These are phyloP conservation scores for Trichophyton mentagrophytes DNA, from an alignment of 2,329 filamentous ascomycete genomes.

Conservation along the genomic window DNA sequence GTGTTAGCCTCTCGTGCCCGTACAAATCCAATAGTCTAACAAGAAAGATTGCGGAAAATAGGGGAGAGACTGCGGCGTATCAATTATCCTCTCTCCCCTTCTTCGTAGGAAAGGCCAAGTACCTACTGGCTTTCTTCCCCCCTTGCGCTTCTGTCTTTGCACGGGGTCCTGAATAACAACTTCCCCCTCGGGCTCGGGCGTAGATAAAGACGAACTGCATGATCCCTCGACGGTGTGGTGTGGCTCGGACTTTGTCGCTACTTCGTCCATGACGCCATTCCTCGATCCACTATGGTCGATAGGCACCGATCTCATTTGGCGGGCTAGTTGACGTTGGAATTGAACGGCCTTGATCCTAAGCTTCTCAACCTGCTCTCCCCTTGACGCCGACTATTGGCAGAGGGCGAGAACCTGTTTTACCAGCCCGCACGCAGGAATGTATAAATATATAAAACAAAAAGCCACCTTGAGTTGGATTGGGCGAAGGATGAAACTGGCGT, in stretches of 20 bases:
- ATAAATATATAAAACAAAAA: neutral
- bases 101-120: neutral
- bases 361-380: neutral
- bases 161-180: slow-evolving; percentile 30
- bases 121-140: slow-evolving; percentile 88
- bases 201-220: slow-evolving; percentile 34
- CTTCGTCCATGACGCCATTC: slow-evolving; percentile 30
- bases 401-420: neutral
- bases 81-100: slow-evolving; percentile 11
- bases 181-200: slow-evolving; percentile 34
- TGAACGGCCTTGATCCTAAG: neutral
- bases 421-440: neutral
- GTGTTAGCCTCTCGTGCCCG: neutral
- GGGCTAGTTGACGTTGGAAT: neutral
- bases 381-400: neutral
- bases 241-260: slow-evolving; percentile 33
- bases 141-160: slow-evolving; percentile 75
- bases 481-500: neutral
- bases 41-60: slow-evolving; percentile 7
- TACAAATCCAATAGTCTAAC: neutral
- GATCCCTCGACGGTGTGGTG: slow-evolving; percentile 26
- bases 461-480: neutral
- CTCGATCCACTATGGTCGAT: slow-evolving; percentile 28
- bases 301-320: slow-evolving; percentile 34
- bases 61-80: neutral